Percentiles rank a stretch among this genome's conserved stretches.
Conservation (phyloP, 1,284 basidiomycete genomes). For the Baeospora myosura region DNA sequence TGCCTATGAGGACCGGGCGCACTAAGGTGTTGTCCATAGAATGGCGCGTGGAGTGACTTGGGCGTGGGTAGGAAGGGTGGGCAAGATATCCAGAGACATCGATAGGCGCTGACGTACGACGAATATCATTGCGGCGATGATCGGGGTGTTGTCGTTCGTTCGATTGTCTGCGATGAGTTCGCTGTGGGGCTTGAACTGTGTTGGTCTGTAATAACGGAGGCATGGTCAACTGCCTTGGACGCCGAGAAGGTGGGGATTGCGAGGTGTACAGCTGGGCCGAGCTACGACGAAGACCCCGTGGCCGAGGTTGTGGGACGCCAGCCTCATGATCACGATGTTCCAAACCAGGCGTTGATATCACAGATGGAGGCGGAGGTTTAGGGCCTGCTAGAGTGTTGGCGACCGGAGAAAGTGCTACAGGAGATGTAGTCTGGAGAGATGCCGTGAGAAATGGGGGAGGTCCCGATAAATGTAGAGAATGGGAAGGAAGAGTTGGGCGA, state of each 20-base stretch:
- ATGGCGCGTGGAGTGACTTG: neutral
- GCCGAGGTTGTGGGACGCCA: too few species aligned
- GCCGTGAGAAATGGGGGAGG: neutral
- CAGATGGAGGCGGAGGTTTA: too few species aligned
- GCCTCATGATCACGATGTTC: too few species aligned
- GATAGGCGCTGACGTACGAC: neutral
- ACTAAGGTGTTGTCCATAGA: neutral
- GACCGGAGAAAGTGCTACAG: neutral
- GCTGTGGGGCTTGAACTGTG: neutral
- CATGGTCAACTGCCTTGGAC: neutral
- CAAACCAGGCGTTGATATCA: too few species aligned
- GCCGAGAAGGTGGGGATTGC: neutral
- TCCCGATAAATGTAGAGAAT: too few species aligned
- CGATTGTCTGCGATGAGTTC: neutral
- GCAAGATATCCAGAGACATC: too few species aligned
- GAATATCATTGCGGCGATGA: neutral
- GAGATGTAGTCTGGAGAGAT: neutral
- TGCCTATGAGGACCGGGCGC: too few species aligned
- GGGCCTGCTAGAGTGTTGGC: too few species aligned
- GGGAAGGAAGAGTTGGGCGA: neutral
- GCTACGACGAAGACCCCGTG: neutral
- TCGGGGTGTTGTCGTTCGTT: neutral
- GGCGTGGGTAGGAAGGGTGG: too few species aligned
- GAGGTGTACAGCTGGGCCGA: neutral
- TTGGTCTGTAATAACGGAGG: neutral